These are phyloP conservation scores for Climacium dendroides DNA, from an alignment of 225 moss, liverwort and hornwort genomes.

Conservation along the genomic window DNA sequence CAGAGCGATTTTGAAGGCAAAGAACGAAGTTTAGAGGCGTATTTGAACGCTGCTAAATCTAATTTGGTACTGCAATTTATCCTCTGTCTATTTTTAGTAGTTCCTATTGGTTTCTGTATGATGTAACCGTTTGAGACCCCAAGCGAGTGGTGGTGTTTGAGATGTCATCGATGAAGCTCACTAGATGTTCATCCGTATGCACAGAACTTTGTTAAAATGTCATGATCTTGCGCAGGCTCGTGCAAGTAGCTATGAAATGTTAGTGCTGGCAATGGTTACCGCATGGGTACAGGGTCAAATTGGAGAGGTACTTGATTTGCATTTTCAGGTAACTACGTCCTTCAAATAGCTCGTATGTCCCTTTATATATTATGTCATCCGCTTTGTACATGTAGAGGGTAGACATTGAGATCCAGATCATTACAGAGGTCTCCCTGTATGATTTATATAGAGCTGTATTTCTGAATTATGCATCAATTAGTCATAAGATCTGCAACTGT, in stretches of 20 bases:
- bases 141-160: not conserved
- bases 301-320: conserved; percentile 27
- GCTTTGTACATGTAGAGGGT: not conserved
- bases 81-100: not conserved
- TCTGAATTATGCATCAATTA: not conserved
- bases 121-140: not conserved
- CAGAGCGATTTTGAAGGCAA: not conserved
- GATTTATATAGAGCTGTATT: not conserved
- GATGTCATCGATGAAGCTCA: not conserved
- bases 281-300: conserved; percentile 39
- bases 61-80: conserved; percentile 36
- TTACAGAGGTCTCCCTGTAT: not conserved
- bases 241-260: conserved; percentile 52
- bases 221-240: conserved; percentile 29
- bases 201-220: not conserved
- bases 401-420: not conserved
- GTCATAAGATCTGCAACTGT: not conserved
- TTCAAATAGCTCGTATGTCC: not conserved
- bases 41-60: conserved; percentile 44
- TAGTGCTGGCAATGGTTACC: conserved; percentile 40
- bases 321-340: conserved; percentile 42
- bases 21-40: conserved; percentile 10
- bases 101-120: not conserved
- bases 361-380: not conserved
- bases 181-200: not conserved